Evolutionary conservation across 208 protist species (phyloP), one percentile per base, ranked within the genome.

Genomic region (Trypanosoma rangeli): DNA sequence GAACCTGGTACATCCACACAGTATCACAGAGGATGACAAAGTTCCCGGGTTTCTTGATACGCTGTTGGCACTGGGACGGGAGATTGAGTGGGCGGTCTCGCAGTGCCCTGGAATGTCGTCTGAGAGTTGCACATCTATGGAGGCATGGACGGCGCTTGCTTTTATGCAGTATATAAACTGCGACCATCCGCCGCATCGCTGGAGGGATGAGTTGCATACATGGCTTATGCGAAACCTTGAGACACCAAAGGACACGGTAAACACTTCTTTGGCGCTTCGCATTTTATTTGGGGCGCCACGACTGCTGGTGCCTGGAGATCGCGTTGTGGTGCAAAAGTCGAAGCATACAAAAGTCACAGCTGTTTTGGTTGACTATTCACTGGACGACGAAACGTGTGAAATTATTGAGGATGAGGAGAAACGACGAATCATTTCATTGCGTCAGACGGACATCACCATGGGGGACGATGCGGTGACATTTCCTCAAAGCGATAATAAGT

Each of bases 111-210:
- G 33, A 35, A 61, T 13, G 22, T 24, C 33, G n/a, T 54, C 24
- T 49, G 58, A 53, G 2, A 24, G 13, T 28, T 29, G 55, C 35
- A 52, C 50, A 10, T 24, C 33, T 52, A 18, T 63, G 18, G 84
- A 82, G 18, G 62, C 79, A 49, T 92, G 88, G 85, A 82, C 89
- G 42, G 85, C 88, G 5, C 33, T 96, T 56, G 68, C 83, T 22
- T 74, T 96, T 48, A 68, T 96, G 57, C 91, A 96, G 76, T 77
- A 74, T 24, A 80, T 93, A 28, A 90, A 89, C 76, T 78, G 33
- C 46, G 59, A 73, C 42, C 54, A 52, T 57, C 54, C 68, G 35
- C 16, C 54, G 10, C 91, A 96, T 76, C 73, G 80, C 31, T 93
- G 86, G 84, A 54, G 64, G 8, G 60, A 56, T 7, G 52, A 70